These are phyloP conservation scores for Fusarium napiforme DNA, from an alignment of 2,329 filamentous ascomycete genomes.

Conservation along the genomic window DNA sequence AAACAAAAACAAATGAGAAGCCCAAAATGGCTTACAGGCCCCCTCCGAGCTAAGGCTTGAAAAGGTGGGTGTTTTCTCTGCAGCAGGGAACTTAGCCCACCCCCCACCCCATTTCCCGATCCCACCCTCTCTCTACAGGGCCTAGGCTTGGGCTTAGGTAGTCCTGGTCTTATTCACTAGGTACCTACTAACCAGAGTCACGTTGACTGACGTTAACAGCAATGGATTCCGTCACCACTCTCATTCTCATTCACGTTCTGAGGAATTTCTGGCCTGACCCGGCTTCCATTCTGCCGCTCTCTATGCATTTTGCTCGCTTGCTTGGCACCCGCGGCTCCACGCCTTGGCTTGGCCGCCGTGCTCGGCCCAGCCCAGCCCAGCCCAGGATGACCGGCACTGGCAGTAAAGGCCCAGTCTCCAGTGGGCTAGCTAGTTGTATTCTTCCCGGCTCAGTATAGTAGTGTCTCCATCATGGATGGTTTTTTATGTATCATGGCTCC, in stretches of 20 bases:
- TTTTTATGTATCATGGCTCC: slow-evolving; percentile 37
- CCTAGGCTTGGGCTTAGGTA: slow-evolving; percentile 1
- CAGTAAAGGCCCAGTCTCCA: slow-evolving; percentile 20
- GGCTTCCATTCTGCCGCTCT: slow-evolving; percentile 17
- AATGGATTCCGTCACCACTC: slow-evolving; percentile 36
- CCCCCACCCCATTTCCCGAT: slow-evolving; percentile 37
- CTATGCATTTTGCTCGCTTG: background rate
- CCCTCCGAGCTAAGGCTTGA: slow-evolving; percentile 28
- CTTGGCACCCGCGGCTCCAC: slow-evolving; percentile 22
- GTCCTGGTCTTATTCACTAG: background rate
- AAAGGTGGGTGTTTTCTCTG: slow-evolving; percentile 21
- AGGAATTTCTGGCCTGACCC: slow-evolving; percentile 11
- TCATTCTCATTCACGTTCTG: background rate
- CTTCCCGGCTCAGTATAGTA: slow-evolving; percentile 33
- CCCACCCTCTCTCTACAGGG: slow-evolving; percentile 33
- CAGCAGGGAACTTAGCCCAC: slow-evolving; percentile 9
- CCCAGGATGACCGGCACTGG: slow-evolving; percentile 27
- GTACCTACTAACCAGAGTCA: background rate
- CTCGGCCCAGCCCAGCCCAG: slow-evolving; percentile 4
- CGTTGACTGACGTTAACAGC: slow-evolving; percentile 3
- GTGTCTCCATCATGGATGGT: slow-evolving; percentile 31
- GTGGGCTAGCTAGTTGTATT: slow-evolving; percentile 31
- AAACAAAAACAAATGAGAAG: slow-evolving; percentile 10
- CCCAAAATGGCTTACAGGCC: slow-evolving; percentile 18
- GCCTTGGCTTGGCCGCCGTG: slow-evolving; percentile 14